These are phyloP conservation scores for Xylaria acuta DNA, from an alignment of 495 filamentous ascomycete species.

Conservation along the genomic window DNA sequence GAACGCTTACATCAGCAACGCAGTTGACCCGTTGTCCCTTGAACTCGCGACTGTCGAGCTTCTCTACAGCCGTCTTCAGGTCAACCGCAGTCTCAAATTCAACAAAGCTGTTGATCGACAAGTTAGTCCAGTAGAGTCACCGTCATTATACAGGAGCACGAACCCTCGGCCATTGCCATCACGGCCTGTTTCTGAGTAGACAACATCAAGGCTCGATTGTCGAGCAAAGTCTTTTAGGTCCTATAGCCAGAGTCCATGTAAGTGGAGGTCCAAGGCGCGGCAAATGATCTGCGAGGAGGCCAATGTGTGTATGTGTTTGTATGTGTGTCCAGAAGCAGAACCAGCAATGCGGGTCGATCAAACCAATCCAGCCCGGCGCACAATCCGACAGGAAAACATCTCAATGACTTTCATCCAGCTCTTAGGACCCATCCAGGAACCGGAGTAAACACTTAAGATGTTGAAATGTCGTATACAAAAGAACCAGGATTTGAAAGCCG, in stretches of 20 bases:
- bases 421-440: slow-evolving; percentile 39
- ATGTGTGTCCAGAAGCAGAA: slow-evolving; percentile 46
- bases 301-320: slow-evolving; percentile 48
- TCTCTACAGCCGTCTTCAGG: slow-evolving; percentile 87
- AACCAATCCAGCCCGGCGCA: slow-evolving; percentile 43
- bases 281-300: slow-evolving; percentile 47
- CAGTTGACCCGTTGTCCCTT: slow-evolving; percentile 85
- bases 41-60: slow-evolving; percentile 89
- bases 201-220: slow-evolving; percentile 94
- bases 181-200: slow-evolving; percentile 95
- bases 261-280: slow-evolving; percentile 56
- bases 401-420: slow-evolving; percentile 35
- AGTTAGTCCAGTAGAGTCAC: slow-evolving; percentile 8
- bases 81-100: slow-evolving; percentile 95
- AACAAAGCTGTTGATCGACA: slow-evolving; percentile 72
- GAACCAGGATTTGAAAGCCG: slow-evolving; percentile 32
- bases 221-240: slow-evolving; percentile 99
- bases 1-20: slow-evolving; percentile 75
- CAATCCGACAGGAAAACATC: slow-evolving; percentile 29
- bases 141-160: slow-evolving; percentile 43
- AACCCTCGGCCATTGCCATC: slow-evolving; percentile 94
- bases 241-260: slow-evolving; percentile 71
- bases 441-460: slow-evolving; percentile 35
- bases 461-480: slow-evolving; percentile 33
- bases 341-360: slow-evolving; percentile 46